A percentile compares a stretch with the other conserved stretches of the same genome.
Evolutionary conservation across 1,284 basidiomycete genomes (phyloP).

Genomic region (Sporisorium exsertum): DNA sequence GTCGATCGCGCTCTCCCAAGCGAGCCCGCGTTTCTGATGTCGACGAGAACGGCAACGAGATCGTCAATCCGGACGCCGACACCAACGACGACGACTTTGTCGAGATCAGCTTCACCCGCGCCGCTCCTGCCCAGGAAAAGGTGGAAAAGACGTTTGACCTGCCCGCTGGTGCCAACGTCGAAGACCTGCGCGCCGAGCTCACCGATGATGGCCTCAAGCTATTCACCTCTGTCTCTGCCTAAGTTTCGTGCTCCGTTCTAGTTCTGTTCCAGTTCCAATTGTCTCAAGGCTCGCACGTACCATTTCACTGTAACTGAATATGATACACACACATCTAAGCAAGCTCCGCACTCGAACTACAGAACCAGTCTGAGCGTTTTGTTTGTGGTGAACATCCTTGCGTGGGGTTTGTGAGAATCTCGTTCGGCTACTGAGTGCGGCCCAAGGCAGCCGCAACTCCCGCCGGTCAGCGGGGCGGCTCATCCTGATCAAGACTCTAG

Average conservation of each 20-base stretch:
- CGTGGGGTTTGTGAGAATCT: neutral
- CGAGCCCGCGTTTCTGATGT: constrained; percentile 52
- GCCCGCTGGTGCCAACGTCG: constrained; percentile 35
- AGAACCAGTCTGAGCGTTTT: neutral
- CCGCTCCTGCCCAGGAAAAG: constrained; percentile 13
- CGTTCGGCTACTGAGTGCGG: neutral
- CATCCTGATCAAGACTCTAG: no score
- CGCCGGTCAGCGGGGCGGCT: constrained; percentile 1
- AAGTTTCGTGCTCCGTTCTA: neutral
- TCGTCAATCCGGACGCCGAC: constrained; percentile 28
- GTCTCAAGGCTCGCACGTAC: neutral
- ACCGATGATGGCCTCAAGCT: constrained; percentile 45
- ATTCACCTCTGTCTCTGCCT: constrained; percentile 44
- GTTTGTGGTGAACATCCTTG: neutral
- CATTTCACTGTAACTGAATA: constrained; percentile 4
- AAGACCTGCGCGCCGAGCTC: constrained; percentile 47
- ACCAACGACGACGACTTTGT: constrained; percentile 45
- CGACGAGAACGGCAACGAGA: constrained; percentile 55
- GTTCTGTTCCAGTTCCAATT: constrained; percentile 1
- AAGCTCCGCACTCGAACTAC: neutral
- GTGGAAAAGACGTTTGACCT: constrained; percentile 41
- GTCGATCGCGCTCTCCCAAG: constrained; percentile 50
- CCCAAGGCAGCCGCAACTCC: constrained; percentile 2
- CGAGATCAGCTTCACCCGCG: constrained; percentile 36
- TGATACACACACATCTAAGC: neutral